Evolutionary conservation across 805 yeast species (phyloP).

Genomic region (Lipomyces chichibuensis): DNA sequence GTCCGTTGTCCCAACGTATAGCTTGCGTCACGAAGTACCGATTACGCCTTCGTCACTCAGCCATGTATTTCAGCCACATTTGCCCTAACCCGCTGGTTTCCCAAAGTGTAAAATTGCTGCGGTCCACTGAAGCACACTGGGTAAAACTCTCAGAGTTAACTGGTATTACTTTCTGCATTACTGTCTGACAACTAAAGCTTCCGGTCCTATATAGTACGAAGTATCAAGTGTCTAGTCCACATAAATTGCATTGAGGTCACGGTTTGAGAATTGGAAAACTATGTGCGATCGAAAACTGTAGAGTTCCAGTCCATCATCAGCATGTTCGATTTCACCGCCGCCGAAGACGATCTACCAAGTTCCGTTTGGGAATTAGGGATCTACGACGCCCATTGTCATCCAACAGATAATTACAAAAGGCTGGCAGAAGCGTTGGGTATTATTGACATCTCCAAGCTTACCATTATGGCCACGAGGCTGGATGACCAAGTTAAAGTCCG

Average conservation of each 20-base stretch:
- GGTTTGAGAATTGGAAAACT: not conserved
- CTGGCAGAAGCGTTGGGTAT: slow-evolving; percentile 27
- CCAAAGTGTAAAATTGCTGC: not conserved
- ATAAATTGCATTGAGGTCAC: too few species aligned
- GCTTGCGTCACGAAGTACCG: not conserved
- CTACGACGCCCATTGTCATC: slow-evolving; percentile 49
- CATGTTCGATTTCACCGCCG: not conserved
- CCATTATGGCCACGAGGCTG: slow-evolving; percentile 46
- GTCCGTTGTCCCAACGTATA: not conserved
- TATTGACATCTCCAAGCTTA: slow-evolving; percentile 36
- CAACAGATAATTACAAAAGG: slow-evolving; percentile 43
- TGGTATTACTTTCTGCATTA: too few species aligned
- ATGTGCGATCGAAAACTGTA: not conserved
- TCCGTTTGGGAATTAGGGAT: slow-evolving; percentile 18
- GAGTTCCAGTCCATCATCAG: not conserved
- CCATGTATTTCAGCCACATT: not conserved
- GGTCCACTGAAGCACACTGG: not conserved
- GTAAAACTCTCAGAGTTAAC: too few species aligned
- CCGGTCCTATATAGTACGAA: too few species aligned
- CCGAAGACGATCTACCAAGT: not conserved
- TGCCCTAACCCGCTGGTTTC: not conserved
- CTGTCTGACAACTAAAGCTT: too few species aligned
- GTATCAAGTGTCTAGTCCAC: too few species aligned
- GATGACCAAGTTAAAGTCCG: slow-evolving; percentile 45
- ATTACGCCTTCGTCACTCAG: too few species aligned